Evolutionary conservation across 306 rosid species (phyloP), one percentile per base, ranked within the genome.

Genomic region (Lathyrus aphaca): DNA sequence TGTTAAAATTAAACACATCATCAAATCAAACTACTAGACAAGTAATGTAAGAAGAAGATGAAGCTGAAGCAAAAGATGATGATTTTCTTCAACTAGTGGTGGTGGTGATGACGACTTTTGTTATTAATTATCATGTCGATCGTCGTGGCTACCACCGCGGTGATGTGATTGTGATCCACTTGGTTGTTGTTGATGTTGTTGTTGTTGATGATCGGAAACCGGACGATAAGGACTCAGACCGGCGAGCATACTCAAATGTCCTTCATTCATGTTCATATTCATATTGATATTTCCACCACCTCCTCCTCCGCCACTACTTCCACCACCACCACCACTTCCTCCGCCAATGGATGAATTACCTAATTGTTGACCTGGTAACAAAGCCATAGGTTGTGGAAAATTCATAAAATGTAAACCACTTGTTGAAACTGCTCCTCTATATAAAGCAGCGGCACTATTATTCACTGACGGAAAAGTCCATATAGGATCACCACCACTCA

Each of bases 391-490:
- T 0, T 92, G 76, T 0, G 96, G 96, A 8, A 89, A 89, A 38
- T 92, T 92, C 98, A 92, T 92, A 71, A 92, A 89, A 86, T 92
- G 98, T 49, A 92, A 87, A 5, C 96, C 98, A 30, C 87, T 88
- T 0, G 96, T 88, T 0, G 96, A 80, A 89, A 89, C 82, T 23
- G 74, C 45, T 10, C 96, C 89, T 45, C 98, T 78, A 45, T 92
- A 92, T 81, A 89, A 68, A 25, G 80, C 63, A 56, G 62, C 62
- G 27, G 63, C 89, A 61, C 79, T 80, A 57, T 83, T 89, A 35
- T 78, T 87, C 10, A 73, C 65, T 17, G 32, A 80, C 3, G 98
- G 98, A 51, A 90, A 94, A 0, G 96, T 87, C 98, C 98, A 94
- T 17, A 94, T 76, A 0, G 97, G 97, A 64, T 94, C 98, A 35